A percentile compares a stretch with the other conserved stretches of the same genome.
These are phyloP conservation scores for Closterium sp. DNA, from an alignment of 139 green algal species.

Conservation along the genomic window DNA sequence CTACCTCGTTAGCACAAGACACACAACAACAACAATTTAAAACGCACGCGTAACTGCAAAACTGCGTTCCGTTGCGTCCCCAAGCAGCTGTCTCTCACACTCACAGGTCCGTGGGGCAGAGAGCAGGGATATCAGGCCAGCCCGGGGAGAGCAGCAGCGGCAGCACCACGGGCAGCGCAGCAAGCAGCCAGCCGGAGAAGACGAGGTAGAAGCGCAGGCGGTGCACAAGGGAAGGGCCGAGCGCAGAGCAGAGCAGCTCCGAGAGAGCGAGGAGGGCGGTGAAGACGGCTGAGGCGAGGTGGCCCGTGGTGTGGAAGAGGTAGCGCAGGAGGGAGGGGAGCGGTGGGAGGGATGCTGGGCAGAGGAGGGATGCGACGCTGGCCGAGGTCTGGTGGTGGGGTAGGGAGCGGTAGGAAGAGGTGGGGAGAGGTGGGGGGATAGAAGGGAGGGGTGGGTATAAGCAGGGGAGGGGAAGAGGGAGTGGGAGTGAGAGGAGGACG, in stretches of 20 bases:
- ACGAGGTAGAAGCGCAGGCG: background rate
- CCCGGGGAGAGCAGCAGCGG: background rate
- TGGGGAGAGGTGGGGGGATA: background rate
- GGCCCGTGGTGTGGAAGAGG: background rate
- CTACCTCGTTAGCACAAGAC: background rate
- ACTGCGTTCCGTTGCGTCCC: too few relatives aligned
- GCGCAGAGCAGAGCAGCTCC: background rate
- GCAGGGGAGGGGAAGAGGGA: too few relatives aligned
- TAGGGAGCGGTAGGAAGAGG: background rate
- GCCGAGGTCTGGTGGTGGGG: background rate
- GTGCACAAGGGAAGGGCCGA: background rate
- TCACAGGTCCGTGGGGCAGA: background rate
- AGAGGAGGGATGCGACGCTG: background rate
- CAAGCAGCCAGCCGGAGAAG: background rate
- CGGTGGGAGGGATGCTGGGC: background rate
- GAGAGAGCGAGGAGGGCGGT: background rate
- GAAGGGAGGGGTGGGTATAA: too few relatives aligned
- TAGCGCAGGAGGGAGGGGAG: background rate
- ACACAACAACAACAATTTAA: too few relatives aligned
- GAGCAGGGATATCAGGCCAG: background rate
- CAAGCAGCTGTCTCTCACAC: background rate
- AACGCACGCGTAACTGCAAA: too few relatives aligned
- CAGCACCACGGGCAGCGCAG: background rate
- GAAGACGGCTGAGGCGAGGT: background rate
- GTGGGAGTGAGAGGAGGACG: background rate